Percentiles rank a stretch among this genome's conserved stretches.
These are phyloP conservation scores for Fusarium caatingaense DNA, from an alignment of 2,329 filamentous ascomycete genomes.

Conservation along the genomic window DNA sequence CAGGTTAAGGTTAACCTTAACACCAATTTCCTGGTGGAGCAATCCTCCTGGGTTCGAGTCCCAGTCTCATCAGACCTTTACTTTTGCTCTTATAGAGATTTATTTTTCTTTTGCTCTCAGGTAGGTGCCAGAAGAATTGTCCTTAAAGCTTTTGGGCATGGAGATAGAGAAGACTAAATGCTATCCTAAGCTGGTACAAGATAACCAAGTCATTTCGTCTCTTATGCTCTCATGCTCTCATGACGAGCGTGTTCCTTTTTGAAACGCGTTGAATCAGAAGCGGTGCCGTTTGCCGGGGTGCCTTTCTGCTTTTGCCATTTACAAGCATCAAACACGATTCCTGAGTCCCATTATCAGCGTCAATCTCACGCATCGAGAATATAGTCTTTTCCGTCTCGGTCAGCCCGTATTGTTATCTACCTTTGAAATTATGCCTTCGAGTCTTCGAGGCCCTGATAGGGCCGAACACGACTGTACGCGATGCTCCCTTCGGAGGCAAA, in stretches of 20 bases:
- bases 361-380: background rate
- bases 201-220: too few relatives aligned
- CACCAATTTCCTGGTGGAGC: slow-evolving; percentile 49
- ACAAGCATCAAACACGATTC: background rate
- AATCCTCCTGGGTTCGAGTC: slow-evolving; percentile 53
- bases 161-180: too few relatives aligned
- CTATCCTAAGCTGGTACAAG: too few relatives aligned
- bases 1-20: slow-evolving; percentile 51
- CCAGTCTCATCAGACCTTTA: slow-evolving; percentile 47
- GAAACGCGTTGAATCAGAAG: too few relatives aligned
- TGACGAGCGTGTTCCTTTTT: too few relatives aligned
- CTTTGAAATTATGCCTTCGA: background rate
- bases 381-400: background rate
- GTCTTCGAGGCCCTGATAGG: background rate
- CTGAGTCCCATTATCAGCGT: background rate
- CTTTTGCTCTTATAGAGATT: background rate
- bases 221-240: too few relatives aligned
- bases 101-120: background rate
- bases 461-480: background rate
- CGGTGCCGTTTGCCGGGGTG: too few relatives aligned
- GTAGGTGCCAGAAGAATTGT: too few relatives aligned
- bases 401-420: fast-evolving
- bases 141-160: too few relatives aligned
- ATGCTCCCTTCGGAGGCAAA: slow-evolving; percentile 7
- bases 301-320: too few relatives aligned